Evolutionary conservation across 2,329 filamentous ascomycete genomes (phyloP).

Genomic region (Calonectria ilicicola): DNA sequence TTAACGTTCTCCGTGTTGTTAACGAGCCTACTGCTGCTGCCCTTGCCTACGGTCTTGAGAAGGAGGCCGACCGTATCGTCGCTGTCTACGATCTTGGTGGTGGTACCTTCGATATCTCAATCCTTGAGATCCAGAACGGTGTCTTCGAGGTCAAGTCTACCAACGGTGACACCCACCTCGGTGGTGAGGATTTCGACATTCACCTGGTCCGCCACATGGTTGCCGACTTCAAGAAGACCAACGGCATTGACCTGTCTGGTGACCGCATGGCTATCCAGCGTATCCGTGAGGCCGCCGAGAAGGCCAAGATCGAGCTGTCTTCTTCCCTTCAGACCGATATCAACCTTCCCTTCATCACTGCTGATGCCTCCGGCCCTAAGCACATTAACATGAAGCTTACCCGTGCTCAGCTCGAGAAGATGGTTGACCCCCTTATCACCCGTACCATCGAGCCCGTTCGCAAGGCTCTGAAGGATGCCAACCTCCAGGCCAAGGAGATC

Average conservation of each 20-base stretch:
- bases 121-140: constrained; percentile 96
- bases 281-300: constrained; percentile 98
- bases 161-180: constrained; percentile 98
- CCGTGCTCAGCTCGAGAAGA: constrained; percentile 90
- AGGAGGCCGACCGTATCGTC: constrained; percentile 89
- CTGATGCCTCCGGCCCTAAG: constrained; percentile 94
- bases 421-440: constrained; percentile 90
- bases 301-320: constrained; percentile 99
- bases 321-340: constrained; percentile 96
- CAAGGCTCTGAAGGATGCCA: constrained; percentile 97
- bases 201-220: constrained; percentile 93
- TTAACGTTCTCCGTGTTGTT: constrained; percentile 97
- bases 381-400: constrained; percentile 98
- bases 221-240: constrained; percentile 96
- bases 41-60: constrained; percentile 95
- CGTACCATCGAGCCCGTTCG: constrained; percentile 92
- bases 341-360: constrained; percentile 98
- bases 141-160: constrained; percentile 99
- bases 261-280: constrained; percentile 99
- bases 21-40: constrained; percentile 98
- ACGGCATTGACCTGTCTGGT: constrained; percentile 86
- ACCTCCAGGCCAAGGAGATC: constrained; percentile 91
- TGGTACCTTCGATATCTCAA: constrained; percentile 99
- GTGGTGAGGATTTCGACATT: constrained; percentile 98
- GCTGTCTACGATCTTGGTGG: constrained; percentile 98